Conservation (phyloP, 176 grass and related monocot species). For the Oryza glumipatula region DNA sequence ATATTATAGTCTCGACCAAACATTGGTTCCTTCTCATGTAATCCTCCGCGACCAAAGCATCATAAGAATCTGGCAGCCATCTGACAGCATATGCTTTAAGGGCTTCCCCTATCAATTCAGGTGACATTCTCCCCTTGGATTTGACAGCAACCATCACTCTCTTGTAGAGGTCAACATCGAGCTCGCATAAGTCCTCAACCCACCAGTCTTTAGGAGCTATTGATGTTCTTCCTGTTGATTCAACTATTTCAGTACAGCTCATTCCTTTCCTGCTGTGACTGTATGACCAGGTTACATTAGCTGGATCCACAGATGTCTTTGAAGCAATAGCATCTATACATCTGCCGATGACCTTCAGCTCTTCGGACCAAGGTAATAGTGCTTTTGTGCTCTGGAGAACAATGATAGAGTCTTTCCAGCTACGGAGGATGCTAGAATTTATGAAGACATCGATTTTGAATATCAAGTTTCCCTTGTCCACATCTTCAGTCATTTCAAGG, state of each 20-base stretch:
- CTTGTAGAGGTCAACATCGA: conserved; percentile 97
- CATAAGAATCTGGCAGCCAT: conserved; percentile 91
- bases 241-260: conserved; percentile 62
- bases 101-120: conserved; percentile 82
- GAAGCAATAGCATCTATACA: conserved; percentile 91
- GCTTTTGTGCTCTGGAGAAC: conserved; percentile 83
- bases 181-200: conserved; percentile 90
- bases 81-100: conserved; percentile 85
- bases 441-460: conserved; percentile 98
- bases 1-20: conserved; percentile 89
- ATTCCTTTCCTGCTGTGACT: conserved; percentile 67
- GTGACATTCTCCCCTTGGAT: conserved; percentile 91
- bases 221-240: conserved; percentile 46
- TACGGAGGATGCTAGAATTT: conserved; percentile 79
- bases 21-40: conserved; percentile 82
- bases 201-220: conserved; percentile 87
- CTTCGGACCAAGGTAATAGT: conserved; percentile 80
- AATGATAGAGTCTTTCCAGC: conserved; percentile 98
- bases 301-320: conserved; percentile 85
- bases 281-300: conserved; percentile 89
- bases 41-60: conserved; percentile 78
- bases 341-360: conserved; percentile 82
- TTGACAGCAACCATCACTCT: conserved; percentile 93
- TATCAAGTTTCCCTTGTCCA: conserved; percentile 95
- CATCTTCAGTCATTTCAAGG: conserved; percentile 92